Evolutionary conservation across 1,284 basidiomycete genomes (phyloP).

Genomic region (Tilletia indica): DNA sequence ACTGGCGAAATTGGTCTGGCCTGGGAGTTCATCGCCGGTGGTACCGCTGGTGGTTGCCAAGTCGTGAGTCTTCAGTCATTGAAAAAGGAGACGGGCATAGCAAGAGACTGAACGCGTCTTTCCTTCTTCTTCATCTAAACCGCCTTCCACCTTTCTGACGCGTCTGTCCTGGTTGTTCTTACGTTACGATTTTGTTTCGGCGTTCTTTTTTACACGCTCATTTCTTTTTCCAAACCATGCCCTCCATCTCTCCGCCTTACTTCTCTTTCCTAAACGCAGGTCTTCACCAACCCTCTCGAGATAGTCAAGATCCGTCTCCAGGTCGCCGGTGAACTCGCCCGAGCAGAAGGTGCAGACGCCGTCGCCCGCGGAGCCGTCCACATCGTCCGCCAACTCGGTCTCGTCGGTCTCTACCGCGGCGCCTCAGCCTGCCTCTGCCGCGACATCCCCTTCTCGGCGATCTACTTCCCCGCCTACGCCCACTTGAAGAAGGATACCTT

Average conservation of each 20-base stretch:
- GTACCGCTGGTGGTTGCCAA: constrained; percentile 91
- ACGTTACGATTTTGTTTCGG: too few relatives aligned
- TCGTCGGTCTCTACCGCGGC: constrained; percentile 89
- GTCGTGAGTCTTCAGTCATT: constrained; percentile 67
- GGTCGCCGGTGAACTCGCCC: constrained; percentile 89
- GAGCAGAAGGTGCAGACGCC: constrained; percentile 68
- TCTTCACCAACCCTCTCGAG: constrained; percentile 93
- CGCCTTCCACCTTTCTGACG: too few relatives aligned
- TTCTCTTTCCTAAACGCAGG: constrained; percentile 58
- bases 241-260: background rate
- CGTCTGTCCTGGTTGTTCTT: too few relatives aligned
- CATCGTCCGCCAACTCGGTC: constrained; percentile 86
- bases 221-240: background rate
- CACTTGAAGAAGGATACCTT: constrained; percentile 82
- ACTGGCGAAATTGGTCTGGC: constrained; percentile 82
- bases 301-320: constrained; percentile 89
- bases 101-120: background rate
- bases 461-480: constrained; percentile 62
- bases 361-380: constrained; percentile 81
- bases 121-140: background rate
- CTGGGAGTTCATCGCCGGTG: constrained; percentile 90
- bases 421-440: constrained; percentile 78
- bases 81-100: background rate
- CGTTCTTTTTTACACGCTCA: too few relatives aligned
- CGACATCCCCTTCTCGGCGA: constrained; percentile 79